Conservation (phyloP, 1,139 yeast species). For the Hansenula lynferdii region DNA sequence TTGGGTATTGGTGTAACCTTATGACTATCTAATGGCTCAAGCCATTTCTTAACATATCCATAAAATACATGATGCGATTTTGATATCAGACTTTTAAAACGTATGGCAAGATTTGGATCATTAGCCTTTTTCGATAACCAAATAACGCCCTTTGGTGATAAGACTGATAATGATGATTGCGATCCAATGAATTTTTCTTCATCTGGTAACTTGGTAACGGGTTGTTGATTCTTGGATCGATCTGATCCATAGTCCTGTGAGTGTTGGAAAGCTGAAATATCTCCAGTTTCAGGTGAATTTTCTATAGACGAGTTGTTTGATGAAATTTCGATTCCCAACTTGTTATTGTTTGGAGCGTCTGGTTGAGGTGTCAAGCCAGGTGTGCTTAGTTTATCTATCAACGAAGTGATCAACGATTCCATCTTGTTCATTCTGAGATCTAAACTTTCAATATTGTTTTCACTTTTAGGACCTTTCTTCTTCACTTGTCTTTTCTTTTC, state of each 20-base stretch:
- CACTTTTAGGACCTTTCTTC: background rate
- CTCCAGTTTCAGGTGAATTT: background rate
- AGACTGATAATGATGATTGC: slow-evolving; percentile 31
- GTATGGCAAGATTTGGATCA: slow-evolving; percentile 19
- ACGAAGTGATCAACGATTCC: slow-evolving; percentile 13
- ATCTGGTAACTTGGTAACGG: background rate
- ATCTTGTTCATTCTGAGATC: slow-evolving; percentile 17
- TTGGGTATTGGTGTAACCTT: slow-evolving; percentile 26
- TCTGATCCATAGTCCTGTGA: too few relatives aligned
- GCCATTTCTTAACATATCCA: slow-evolving; percentile 24
- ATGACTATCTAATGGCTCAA: slow-evolving; percentile 25
- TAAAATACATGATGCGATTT: slow-evolving; percentile 19
- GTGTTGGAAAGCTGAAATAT: background rate
- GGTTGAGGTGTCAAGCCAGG: too few relatives aligned
- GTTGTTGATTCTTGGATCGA: too few relatives aligned
- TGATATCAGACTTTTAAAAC: slow-evolving; percentile 19
- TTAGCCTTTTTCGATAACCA: slow-evolving; percentile 35
- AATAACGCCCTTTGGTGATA: slow-evolving; percentile 34
- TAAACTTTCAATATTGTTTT: slow-evolving; percentile 3
- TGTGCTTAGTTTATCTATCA: slow-evolving; percentile 15
- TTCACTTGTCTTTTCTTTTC: slow-evolving; percentile 6
- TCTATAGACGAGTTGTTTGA: background rate
- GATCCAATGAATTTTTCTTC: slow-evolving; percentile 16
- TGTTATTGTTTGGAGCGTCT: too few relatives aligned
- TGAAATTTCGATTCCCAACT: too few relatives aligned